Evolutionary conservation across 164 flowering plant species (phyloP), one percentile per base, ranked within the genome.

Genomic region (Cinnamomum chago): DNA sequence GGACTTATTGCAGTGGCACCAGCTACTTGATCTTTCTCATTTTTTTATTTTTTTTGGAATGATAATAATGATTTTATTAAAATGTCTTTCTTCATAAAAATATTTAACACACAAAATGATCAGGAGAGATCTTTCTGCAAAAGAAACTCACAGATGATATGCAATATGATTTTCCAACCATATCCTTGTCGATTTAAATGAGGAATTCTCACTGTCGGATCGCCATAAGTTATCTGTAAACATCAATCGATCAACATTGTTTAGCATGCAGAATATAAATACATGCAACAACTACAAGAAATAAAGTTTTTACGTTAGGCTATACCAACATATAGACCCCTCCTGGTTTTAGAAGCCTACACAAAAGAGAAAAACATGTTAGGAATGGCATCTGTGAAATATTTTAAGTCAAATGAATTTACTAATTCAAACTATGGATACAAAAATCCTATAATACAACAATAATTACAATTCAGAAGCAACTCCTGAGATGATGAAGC

Each of bases 281-380:
- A 51, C 52, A 58, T 24, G 17, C 14, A 74, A 58, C 55, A 50
- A 65, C 2, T 69, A 55, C 51, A 50, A 58, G 27, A 33, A 71
- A 30, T 25, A 71, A 15, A 77, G 47, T 67, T 60, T 64, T 28
- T 28, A 67, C 35, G 25, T 24, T 51, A 72, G 35, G 71, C 24
- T 65, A 83, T 91, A 95, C 97, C 97, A 95, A 77, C 89, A 95
- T 84, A 89, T 87, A 95, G 68, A 83, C 82, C 73, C 99, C 99
- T 76, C 94, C 93, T 60, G 97, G 92, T 90, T 90, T 92, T 74
- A 95, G 93, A 82, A 95, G 88, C 92, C 99, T 95, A 76, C 88
- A 84, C 72, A 47, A 52, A 78, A 75, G 66, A 70, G 70, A 72
- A 52, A 23, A 66, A 65, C 51, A 23, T 65, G 73, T 65, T 64